phyloP scores from a whole-genome alignment of 441 rosid genomes.

The Adansonia grandidieri region DNA sequence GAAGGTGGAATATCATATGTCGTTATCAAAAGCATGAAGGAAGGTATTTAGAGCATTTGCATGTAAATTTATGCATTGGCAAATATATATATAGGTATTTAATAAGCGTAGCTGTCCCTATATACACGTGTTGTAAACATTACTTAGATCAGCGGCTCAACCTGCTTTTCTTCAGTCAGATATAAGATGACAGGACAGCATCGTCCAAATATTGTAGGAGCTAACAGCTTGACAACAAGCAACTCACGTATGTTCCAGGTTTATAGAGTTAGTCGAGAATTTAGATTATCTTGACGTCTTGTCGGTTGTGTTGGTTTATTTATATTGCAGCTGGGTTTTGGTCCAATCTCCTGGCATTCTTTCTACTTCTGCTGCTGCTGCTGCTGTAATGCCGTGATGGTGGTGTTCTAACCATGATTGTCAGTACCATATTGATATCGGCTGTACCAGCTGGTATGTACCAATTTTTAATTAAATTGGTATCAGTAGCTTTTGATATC shows the following conservation, averaged over 20 bases:
- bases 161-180: constrained; percentile 4
- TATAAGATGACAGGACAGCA: not conserved
- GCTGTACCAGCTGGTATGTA: not conserved
- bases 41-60: not conserved
- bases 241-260: not conserved
- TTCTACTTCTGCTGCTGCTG: not conserved
- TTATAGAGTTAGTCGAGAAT: not conserved
- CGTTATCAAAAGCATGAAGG: not conserved
- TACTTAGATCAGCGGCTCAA: not conserved
- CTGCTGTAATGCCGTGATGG: constrained; percentile 2
- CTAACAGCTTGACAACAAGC: not conserved
- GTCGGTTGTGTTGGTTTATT: not conserved
- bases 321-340: not conserved
- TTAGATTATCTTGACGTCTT: not conserved
- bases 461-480: too few relatives aligned
- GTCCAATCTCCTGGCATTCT: constrained; percentile 6
- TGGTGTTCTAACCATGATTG: not conserved
- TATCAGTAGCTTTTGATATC: too few relatives aligned
- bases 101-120: not conserved
- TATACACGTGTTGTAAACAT: not conserved
- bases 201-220: not conserved
- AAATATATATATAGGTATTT: not conserved
- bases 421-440: too few relatives aligned
- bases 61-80: not conserved
- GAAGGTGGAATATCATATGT: not conserved